These are phyloP conservation scores for Sporisorium graminicola DNA, from an alignment of 1,284 basidiomycete genomes.

Conservation along the genomic window DNA sequence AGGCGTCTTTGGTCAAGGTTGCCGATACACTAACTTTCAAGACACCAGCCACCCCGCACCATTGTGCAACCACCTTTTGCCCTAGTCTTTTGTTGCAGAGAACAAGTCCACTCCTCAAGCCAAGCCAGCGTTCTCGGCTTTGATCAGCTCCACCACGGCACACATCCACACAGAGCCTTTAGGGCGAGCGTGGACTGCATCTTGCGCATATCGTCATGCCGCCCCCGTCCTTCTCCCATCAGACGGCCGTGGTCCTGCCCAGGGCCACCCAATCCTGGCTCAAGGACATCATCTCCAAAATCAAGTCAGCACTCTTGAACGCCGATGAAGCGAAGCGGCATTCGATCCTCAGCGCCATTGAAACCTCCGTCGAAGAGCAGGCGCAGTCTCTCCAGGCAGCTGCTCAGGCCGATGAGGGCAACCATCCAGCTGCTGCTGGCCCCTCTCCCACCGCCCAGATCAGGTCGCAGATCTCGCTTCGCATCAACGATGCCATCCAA, in stretches of 20 bases:
- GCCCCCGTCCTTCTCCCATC: slow-evolving; percentile 52
- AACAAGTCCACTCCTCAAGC: no score
- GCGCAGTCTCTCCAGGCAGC: slow-evolving; percentile 20
- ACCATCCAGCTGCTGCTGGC: slow-evolving; percentile 37
- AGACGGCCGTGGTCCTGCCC: slow-evolving; percentile 39
- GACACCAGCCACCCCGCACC: slow-evolving; percentile 41
- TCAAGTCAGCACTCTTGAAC: slow-evolving; percentile 25
- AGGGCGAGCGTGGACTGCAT: neutral
- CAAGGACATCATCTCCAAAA: slow-evolving; percentile 44
- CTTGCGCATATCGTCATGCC: slow-evolving; percentile 22
- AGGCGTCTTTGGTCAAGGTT: slow-evolving; percentile 51
- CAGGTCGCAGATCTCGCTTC: slow-evolving; percentile 45
- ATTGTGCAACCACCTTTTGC: neutral
- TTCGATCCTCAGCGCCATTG: slow-evolving; percentile 34
- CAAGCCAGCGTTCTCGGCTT: no score
- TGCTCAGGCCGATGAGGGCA: slow-evolving; percentile 35
- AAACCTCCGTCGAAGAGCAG: slow-evolving; percentile 35
- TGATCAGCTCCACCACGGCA: neutral
- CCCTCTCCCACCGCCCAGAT: slow-evolving; percentile 46
- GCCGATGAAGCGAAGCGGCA: slow-evolving; percentile 32
- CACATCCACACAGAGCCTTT: neutral
- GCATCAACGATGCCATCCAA: slow-evolving; percentile 49
- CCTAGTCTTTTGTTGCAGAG: neutral
- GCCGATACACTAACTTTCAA: slow-evolving; percentile 49
- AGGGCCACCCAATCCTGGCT: slow-evolving; percentile 46